Base-by-base conservation (phyloP, 2,329 filamentous ascomycete genomes). In the Monilinia fructigena region DNA sequence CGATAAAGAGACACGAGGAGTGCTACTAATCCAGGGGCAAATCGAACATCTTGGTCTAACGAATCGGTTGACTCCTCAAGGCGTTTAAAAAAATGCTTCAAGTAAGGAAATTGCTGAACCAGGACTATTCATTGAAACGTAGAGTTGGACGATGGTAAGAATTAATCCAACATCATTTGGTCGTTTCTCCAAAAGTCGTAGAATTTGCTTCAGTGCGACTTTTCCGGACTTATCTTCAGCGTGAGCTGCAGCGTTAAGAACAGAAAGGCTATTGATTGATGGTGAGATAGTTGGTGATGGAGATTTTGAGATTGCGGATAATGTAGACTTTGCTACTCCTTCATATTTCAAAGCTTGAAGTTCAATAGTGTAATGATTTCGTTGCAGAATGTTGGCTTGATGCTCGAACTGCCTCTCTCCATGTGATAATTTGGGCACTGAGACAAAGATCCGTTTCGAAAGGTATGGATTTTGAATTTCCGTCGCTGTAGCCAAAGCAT, bases 1-100 rank as follows among this genome's bases (percentile, higher is more conserved):
- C 86, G 86, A 78, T 97, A 95, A 0, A 99, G 82, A 2, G 91
- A 88, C 12, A 96, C 89, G 3, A 91, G 82, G 1, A 94, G 82
- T 0, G 91, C 92, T 38, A 98, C 85, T 1, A 99, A 82, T 2
- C 94, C 94, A 0, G 95, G 94, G 35, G 92, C 89, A 76, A 89
- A 95, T 14, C 93, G 89, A 20, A 90, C 85, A 72, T 93, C 87
- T 66, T 86, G 82, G 67, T 89, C 82, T 20, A 84, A 81, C 2
- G 82, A 75, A 0, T 81, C 79, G 7, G 77, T 82, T 3, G 85
- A 86, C 58, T 85, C 78, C 72, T 94, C 91, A 1, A 97, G 82
- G 12, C 85, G 85, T 69, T 84, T 84, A 65, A 97, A 84, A 84
- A 75, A 95, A 93, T 1, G 84, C 80, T 75, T 96, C 90, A 2